phyloP scores from a whole-genome alignment of 1,284 basidiomycete genomes.

The Malassezia nana region DNA sequence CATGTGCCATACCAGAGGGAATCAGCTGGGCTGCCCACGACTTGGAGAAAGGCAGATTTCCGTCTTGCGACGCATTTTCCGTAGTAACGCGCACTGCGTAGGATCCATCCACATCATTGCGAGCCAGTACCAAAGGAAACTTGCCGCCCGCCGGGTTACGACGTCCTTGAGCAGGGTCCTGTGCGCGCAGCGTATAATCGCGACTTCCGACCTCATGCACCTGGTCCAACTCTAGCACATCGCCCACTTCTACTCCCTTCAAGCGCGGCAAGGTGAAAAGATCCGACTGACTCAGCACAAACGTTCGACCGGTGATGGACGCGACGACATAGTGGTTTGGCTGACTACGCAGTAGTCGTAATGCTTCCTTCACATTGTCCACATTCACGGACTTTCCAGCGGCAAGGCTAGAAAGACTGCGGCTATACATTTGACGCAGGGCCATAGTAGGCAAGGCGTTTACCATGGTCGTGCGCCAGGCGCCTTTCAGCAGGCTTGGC shows the following conservation, averaged over 20 bases:
- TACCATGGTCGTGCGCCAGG: not conserved
- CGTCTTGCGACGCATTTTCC: not conserved
- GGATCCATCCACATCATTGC: not conserved
- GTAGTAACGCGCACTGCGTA: constrained; percentile 2
- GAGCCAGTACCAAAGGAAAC: constrained; percentile 7
- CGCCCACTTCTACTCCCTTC: constrained; percentile 60
- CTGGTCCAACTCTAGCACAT: constrained; percentile 69
- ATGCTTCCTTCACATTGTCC: constrained; percentile 27
- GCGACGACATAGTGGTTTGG: constrained; percentile 78
- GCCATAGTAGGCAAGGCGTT: not conserved
- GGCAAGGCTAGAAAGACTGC: not conserved
- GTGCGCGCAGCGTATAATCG: constrained; percentile 74
- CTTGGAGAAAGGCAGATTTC: constrained; percentile 20
- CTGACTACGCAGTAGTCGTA: constrained; percentile 54
- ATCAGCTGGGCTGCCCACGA: constrained; percentile 35
- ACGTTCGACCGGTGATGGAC: constrained; percentile 74
- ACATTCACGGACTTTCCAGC: not conserved
- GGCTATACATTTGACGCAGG: not conserved
- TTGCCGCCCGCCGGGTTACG: constrained; percentile 16
- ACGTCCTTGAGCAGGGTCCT: constrained; percentile 25
- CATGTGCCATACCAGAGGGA: constrained; percentile 37
- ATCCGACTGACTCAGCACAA: constrained; percentile 78
- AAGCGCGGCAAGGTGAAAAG: constrained; percentile 82
- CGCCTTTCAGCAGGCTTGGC: not conserved
- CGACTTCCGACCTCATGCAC: constrained; percentile 89